Base-by-base conservation (phyloP, 768 basidiomycete species). In the Podaxis pistillaris region DNA sequence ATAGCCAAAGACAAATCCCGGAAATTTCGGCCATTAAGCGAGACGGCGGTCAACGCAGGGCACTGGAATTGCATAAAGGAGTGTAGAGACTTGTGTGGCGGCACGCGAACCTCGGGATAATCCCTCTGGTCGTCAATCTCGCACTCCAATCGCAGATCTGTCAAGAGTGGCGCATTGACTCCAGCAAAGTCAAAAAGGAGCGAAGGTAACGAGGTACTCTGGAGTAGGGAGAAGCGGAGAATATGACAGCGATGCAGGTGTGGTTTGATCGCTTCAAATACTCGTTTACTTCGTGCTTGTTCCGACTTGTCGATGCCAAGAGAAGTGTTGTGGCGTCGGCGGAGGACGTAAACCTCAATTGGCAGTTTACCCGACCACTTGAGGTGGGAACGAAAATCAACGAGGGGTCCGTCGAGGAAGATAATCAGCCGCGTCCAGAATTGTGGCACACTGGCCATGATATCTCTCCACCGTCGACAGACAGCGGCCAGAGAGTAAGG, bases 381-480 rank as follows among this genome's bases (percentile, higher is more conserved):
- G 5, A 69, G 60, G 41, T 66, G 60, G 17, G 50, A 53, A 22
- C 41, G 56, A 1, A 69, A 19, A 19, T 52, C 63, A 8, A 56
- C 40, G 3, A 63, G 58, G 12, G 67, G 26, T 6, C 40, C 40
- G 41, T 71, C 70, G 17, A 68, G 56, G 38, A 67, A 60, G 7
- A 66, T 56, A 19, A 67, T 62, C 24, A 68, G 30, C 11, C 68
- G 63, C 4, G 67, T 68, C 70, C 68, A 71, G 38, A 67, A 69
- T 6, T 53, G 47, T 12, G 67, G 63, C 22, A 40, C 61, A 8
- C 47, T 36, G 9, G 37, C 38, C 33, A 66, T 50, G n/a, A 64
- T 63, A 17, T 62, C 28, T 51, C 65, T 61, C 65, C 65, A 66
- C 1, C 38, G 19, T 11, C 56, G 36, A 22, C 65, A 66, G 22